Evolutionary conservation across 2,329 filamentous ascomycete species (phyloP), one percentile per base, ranked within the genome.

Genomic region (Clathrospora elynae): DNA sequence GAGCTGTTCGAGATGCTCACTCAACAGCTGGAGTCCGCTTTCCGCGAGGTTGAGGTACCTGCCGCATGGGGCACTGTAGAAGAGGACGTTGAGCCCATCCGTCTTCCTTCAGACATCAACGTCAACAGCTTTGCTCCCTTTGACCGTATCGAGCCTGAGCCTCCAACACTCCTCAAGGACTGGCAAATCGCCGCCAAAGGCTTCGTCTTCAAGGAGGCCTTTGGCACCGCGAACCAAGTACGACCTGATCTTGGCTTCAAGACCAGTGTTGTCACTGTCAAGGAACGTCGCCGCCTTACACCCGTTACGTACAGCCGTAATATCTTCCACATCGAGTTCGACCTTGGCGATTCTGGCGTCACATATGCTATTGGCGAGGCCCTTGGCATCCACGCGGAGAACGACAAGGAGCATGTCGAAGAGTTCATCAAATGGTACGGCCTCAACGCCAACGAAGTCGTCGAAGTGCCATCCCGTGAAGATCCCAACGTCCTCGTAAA

Each of bases 301-400:
- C 93, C 93, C 3, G 63, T 73, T 16, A 87, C 85, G 20, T 99
- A 99, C 68, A 91, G 97, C 72, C 90, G 93, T 60, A 96, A 99
- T 79, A 97, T 99, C 73, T 99, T 99, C 86, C 93, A 99, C 76
- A 97, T 99, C 51, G 93, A 99, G 74, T 99, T 99, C 64, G 93
- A 97, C 66, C 83, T 99, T 16, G 92, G 92, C 48, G 75, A 86
- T 62, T 95, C 92, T 22, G 92, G 91, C 25, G 83, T 99, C 53
- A 96, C 83, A 28, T 99, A 99, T 75, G 89, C 95, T 68, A 97
- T 99, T 62, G 93, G 93, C 43, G 93, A 99, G 75, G 93, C 93
- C 32, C 85, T 99, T 12, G 93, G 93, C 55, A 91, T 99, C 51
- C 93, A 99, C 71, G 89, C 90, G 5, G 89, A 97, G 73, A 99